Percentiles rank a stretch among this genome's conserved stretches.
Evolutionary conservation across 345 rosid genomes (phyloP).

Genomic region (Acer saccharum): DNA sequence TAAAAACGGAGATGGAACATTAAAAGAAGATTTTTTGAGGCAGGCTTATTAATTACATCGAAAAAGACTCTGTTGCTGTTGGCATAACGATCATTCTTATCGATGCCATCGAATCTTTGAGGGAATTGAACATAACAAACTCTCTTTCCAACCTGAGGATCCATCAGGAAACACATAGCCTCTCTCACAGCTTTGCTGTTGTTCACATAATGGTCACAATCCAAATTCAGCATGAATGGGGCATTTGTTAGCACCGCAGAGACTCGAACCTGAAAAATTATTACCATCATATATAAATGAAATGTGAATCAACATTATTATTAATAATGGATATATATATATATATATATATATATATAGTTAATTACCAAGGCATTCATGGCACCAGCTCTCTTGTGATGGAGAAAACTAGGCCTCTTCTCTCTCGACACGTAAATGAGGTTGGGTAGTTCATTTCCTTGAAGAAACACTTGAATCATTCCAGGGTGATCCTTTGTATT

Average conservation of each 20-base stretch:
- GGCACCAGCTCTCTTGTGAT: constrained; percentile 98
- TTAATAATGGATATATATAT: no score
- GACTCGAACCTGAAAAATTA: constrained; percentile 64
- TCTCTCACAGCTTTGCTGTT: constrained; percentile 86
- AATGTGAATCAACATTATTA: no score
- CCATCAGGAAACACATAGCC: constrained; percentile 97
- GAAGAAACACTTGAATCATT: constrained; percentile 94
- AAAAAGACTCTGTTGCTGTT: constrained; percentile 89
- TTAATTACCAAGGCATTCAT: constrained; percentile 84
- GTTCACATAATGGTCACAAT: constrained; percentile 87
- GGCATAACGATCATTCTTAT: constrained; percentile 81
- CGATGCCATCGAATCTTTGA: constrained; percentile 91
- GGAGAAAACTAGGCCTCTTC: constrained; percentile 80
- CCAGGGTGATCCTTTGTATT: constrained; percentile 97
- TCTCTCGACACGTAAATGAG: constrained; percentile 84
- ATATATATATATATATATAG: no score
- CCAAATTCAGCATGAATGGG: constrained; percentile 88
- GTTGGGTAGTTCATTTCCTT: constrained; percentile 78
- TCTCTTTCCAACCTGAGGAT: constrained; percentile 78
- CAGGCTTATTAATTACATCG: constrained; percentile 43
- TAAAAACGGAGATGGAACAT: not conserved
- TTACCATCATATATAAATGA: not conserved
- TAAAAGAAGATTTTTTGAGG: not conserved
- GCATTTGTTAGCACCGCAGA: constrained; percentile 89
- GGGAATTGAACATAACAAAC: constrained; percentile 94